These are phyloP conservation scores for Pyricularia sp. DNA, from an alignment of 2,329 filamentous ascomycete species.

Conservation along the genomic window DNA sequence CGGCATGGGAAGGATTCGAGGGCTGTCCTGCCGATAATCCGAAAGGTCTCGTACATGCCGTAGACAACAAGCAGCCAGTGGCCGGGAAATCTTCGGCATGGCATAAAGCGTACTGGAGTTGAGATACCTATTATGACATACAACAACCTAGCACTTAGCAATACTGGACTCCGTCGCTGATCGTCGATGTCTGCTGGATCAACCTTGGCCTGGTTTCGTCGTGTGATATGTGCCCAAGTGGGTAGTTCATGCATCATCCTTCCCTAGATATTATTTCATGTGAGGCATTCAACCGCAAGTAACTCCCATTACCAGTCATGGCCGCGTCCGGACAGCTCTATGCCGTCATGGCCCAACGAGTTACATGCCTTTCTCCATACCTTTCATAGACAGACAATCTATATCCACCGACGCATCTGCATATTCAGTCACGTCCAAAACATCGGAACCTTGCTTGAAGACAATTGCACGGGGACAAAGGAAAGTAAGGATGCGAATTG, in stretches of 20 bases:
- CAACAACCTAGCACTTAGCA: too few relatives aligned
- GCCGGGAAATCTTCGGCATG: not conserved
- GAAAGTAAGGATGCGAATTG: not conserved
- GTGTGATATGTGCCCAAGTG: not conserved
- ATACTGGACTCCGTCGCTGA: not conserved
- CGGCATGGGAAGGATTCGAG: conserved; percentile 43
- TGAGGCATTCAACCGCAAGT: too few relatives aligned
- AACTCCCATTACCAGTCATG: too few relatives aligned
- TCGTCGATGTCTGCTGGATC: not conserved
- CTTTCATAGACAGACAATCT: too few relatives aligned
- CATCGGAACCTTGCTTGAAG: not conserved
- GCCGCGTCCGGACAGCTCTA: too few relatives aligned
- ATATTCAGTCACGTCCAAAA: not conserved
- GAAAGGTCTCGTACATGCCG: not conserved
- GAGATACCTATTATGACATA: not conserved
- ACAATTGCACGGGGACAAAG: not conserved
- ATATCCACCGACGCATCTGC: too few relatives aligned
- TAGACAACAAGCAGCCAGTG: not conserved
- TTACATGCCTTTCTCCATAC: too few relatives aligned
- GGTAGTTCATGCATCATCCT: not conserved
- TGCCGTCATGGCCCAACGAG: too few relatives aligned
- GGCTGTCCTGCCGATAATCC: conserved; percentile 9
- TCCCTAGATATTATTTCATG: too few relatives aligned
- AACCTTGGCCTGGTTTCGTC: too few relatives aligned
- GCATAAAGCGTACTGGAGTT: not conserved